These are phyloP conservation scores for Nannochloropsis salina DNA, from an alignment of 108 stramenopile genomes.

Conservation along the genomic window DNA sequence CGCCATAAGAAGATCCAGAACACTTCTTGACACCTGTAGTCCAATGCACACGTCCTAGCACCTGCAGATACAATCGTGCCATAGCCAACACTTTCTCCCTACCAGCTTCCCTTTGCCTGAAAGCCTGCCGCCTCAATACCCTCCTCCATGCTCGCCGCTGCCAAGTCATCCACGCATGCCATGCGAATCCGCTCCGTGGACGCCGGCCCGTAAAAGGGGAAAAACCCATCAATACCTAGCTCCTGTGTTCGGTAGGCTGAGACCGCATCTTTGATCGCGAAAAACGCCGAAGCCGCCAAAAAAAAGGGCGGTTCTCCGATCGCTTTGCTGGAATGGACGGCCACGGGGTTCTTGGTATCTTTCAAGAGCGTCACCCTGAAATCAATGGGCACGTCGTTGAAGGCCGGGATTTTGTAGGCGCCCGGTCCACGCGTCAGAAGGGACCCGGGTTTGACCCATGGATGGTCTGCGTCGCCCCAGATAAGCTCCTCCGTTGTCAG, in stretches of 20 bases:
- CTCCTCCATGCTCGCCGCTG: constrained; percentile 14
- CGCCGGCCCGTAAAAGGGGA: not conserved
- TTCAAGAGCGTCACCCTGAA: constrained; percentile 79
- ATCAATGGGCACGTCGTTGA: constrained; percentile 82
- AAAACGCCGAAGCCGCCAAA: constrained; percentile 75
- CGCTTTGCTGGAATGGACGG: constrained; percentile 87
- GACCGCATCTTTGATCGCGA: constrained; percentile 82
- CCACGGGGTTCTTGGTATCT: constrained; percentile 74
- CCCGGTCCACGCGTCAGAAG: constrained; percentile 84
- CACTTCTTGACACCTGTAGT: no score
- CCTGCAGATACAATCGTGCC: no score
- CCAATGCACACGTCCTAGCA: no score
- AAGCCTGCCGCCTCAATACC: not conserved
- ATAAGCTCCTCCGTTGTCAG: constrained; percentile 83
- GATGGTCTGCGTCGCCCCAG: constrained; percentile 79
- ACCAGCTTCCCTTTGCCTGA: constrained; percentile 13
- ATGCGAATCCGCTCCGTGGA: not conserved
- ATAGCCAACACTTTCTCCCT: not conserved
- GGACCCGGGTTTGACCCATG: constrained; percentile 75
- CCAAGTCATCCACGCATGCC: not conserved
- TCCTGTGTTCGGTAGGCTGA: not conserved
- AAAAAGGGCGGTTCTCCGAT: constrained; percentile 94
- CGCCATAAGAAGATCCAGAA: no score
- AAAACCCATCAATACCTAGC: not conserved
- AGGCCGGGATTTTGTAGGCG: constrained; percentile 91